Evolutionary conservation across 179 eudicot genomes (phyloP).

Genomic region (Silene coronaria): DNA sequence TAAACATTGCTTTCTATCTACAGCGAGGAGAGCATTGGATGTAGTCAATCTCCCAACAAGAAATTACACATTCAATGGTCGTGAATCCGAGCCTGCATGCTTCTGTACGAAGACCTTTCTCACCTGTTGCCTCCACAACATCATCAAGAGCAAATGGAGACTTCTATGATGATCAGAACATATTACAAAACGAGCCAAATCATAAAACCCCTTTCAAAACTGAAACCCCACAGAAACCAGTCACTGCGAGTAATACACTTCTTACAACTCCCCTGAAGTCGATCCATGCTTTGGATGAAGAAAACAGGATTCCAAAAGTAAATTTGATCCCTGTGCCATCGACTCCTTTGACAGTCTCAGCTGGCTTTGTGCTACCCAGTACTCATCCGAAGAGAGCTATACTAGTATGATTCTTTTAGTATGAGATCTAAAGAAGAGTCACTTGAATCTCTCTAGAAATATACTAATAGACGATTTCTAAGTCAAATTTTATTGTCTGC

Average conservation of each 20-base stretch:
- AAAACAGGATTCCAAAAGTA: slow-evolving; percentile 57
- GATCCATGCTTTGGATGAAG: slow-evolving; percentile 45
- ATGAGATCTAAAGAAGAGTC: neutral
- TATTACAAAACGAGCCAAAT: slow-evolving; percentile 35
- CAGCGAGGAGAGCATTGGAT: slow-evolving; percentile 59
- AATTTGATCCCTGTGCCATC: slow-evolving; percentile 42
- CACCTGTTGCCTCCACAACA: slow-evolving; percentile 68
- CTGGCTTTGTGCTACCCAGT: slow-evolving; percentile 59
- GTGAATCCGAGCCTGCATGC: slow-evolving; percentile 52
- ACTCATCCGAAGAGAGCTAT: slow-evolving; percentile 35
- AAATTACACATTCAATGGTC: slow-evolving; percentile 37
- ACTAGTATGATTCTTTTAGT: slow-evolving; percentile 30
- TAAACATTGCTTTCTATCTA: slow-evolving; percentile 8
- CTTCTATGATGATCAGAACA: slow-evolving; percentile 49
- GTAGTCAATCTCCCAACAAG: slow-evolving; percentile 34
- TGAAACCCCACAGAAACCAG: slow-evolving; percentile 25
- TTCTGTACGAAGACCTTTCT: slow-evolving; percentile 62
- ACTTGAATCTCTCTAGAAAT: slow-evolving; percentile 3
- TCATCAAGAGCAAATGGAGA: slow-evolving; percentile 53
- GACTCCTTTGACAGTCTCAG: slow-evolving; percentile 57
- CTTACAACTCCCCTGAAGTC: slow-evolving; percentile 55
- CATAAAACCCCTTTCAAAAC: slow-evolving; percentile 36
- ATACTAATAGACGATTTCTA: slow-evolving; percentile 16
- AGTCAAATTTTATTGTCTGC: slow-evolving; percentile 43
- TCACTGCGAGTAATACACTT: slow-evolving; percentile 22